A percentile compares a stretch with the other conserved stretches of the same genome.
phyloP scores from a whole-genome alignment of 2,329 filamentous ascomycete genomes.

The Pseudocercospora crystallina region DNA sequence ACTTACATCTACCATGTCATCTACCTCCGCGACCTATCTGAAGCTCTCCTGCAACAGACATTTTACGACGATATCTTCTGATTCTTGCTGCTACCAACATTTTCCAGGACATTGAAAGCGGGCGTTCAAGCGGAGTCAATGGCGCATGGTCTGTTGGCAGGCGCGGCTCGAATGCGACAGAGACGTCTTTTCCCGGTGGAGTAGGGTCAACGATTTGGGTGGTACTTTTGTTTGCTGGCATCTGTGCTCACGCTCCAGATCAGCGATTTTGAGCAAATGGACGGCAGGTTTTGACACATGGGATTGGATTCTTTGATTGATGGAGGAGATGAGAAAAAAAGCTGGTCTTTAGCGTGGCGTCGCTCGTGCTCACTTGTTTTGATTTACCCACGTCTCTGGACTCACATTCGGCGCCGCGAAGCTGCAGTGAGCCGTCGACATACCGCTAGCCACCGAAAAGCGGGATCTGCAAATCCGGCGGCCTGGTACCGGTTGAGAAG shows the following conservation, averaged over 20 bases:
- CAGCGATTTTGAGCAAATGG: not conserved
- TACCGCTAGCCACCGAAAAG: too few relatives aligned
- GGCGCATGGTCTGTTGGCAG: conserved; percentile 13
- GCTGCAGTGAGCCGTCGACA: too few relatives aligned
- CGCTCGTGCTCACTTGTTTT: conserved; percentile 3
- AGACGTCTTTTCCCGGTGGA: conserved; percentile 8
- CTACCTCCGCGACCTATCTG: conserved; percentile 11
- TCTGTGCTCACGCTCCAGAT: not conserved
- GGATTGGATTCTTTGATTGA: conserved; percentile 8
- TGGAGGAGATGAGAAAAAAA: conserved; percentile 19
- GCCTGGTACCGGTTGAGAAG: too few relatives aligned
- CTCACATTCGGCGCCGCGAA: too few relatives aligned
- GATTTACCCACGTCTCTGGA: not conserved
- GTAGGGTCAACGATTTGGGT: not conserved
- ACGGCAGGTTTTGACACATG: conserved; percentile 12
- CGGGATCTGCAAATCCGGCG: too few relatives aligned
- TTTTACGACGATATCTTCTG: conserved; percentile 9
- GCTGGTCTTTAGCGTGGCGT: conserved; percentile 22
- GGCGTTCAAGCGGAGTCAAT: conserved; percentile 19
- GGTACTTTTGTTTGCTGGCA: not conserved
- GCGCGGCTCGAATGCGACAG: conserved; percentile 25
- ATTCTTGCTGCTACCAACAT: conserved; percentile 12
- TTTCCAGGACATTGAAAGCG: conserved; percentile 21
- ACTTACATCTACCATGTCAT: conserved; percentile 16
- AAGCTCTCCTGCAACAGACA: conserved; percentile 9